Percentiles rank a stretch among this genome's conserved stretches.
phyloP scores from a whole-genome alignment of 805 yeast genomes.

The Candida railenensis region DNA sequence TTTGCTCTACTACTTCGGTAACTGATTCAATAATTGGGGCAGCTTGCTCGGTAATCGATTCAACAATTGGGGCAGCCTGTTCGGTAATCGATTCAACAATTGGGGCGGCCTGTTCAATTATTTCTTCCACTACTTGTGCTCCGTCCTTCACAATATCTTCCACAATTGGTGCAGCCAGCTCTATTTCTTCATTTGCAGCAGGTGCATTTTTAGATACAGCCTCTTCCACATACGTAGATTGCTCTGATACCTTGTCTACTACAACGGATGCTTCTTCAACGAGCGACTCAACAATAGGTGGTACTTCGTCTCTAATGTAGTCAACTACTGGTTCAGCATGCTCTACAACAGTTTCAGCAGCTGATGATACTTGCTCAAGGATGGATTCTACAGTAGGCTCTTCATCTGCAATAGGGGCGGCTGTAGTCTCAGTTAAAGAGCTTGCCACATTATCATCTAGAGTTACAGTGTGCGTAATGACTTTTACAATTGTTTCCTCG shows the following conservation, averaged over 20 bases:
- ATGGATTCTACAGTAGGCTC: not conserved
- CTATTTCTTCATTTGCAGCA: conserved; percentile 2
- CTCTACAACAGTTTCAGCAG: not conserved
- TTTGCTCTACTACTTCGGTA: not conserved
- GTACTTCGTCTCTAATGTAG: not conserved
- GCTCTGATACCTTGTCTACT: not conserved
- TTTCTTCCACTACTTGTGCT: not conserved
- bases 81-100: not conserved
- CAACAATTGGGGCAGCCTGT: not conserved
- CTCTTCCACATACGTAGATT: conserved; percentile 1
- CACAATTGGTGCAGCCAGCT: not conserved
- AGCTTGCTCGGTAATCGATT: not conserved
- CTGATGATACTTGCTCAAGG: not conserved
- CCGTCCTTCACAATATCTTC: not conserved
- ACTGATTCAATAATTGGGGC: not conserved
- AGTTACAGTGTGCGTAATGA: not conserved
- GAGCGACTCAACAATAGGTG: not conserved
- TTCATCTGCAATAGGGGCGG: not conserved
- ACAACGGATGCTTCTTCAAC: not conserved
- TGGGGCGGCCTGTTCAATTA: not conserved
- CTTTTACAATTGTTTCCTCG: not conserved
- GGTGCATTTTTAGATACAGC: conserved; percentile 4
- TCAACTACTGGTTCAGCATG: not conserved
- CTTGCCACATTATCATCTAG: not conserved
- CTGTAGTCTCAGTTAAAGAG: not conserved